Conservation (phyloP, 2,329 filamentous ascomycete genomes). For the Ophiocordyceps camponoti-leonardi region DNA sequence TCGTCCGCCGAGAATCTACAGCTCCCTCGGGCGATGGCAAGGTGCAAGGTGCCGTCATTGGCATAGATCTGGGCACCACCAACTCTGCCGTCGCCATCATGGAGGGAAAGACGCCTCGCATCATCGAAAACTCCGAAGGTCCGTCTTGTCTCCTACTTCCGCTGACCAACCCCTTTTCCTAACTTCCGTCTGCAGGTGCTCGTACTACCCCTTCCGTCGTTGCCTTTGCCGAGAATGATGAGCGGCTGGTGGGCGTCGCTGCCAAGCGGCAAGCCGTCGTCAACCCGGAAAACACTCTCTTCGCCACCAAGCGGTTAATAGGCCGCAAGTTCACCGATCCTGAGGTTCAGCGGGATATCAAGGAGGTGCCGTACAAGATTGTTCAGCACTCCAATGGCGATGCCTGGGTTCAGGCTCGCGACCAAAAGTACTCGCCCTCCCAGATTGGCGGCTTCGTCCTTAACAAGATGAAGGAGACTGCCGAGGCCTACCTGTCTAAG, state of each 20-base stretch:
- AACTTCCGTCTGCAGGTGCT: constrained; percentile 10
- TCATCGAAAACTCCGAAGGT: constrained; percentile 97
- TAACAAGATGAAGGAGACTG: constrained; percentile 99
- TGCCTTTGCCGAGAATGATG: constrained; percentile 86
- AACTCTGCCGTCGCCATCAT: constrained; percentile 96
- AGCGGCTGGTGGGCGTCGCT: constrained; percentile 90
- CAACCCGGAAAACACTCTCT: constrained; percentile 96
- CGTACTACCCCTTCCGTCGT: constrained; percentile 58
- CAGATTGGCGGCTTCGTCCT: constrained; percentile 94
- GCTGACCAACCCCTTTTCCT: too few species aligned
- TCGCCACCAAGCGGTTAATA: constrained; percentile 97
- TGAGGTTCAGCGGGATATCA: constrained; percentile 92
- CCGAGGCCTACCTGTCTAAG: constrained; percentile 82
- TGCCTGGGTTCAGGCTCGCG: constrained; percentile 86
- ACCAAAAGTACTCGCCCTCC: constrained; percentile 93
- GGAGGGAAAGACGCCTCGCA: constrained; percentile 90
- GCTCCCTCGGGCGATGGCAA: constrained; percentile 37
- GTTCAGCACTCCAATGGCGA: constrained; percentile 93
- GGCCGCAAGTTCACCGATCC: constrained; percentile 88
- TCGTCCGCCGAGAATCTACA: constrained; percentile 64
- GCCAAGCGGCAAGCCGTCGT: constrained; percentile 97
- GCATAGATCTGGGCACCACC: constrained; percentile 95
- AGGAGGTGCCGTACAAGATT: constrained; percentile 98
- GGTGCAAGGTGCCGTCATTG: constrained; percentile 90
- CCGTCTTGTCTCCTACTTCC: constrained; percentile 6